Percentiles rank a stretch among this genome's conserved stretches.
Conservation (phyloP, 345 rosid species). For the Ceriops zippeliana region DNA sequence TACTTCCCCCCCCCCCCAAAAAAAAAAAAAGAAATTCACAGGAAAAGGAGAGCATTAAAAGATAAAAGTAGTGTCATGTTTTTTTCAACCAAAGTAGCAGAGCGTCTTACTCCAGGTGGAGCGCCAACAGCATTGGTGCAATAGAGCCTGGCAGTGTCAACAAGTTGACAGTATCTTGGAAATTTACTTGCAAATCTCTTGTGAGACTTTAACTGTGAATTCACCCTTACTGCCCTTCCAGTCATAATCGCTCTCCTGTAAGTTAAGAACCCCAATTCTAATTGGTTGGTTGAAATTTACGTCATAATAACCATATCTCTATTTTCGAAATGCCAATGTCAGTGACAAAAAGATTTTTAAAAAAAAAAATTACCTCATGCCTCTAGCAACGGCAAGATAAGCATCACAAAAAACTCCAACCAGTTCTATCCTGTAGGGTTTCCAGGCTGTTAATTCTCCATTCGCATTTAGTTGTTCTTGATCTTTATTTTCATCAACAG, state of each 20-base stretch:
- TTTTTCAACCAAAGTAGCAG: background rate
- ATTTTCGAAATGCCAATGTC: too few species aligned
- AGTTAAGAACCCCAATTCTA: too few species aligned
- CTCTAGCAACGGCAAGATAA: constrained; percentile 85
- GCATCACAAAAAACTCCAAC: constrained; percentile 97
- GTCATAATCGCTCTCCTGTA: constrained; percentile 87
- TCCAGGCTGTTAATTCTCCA: constrained; percentile 49
- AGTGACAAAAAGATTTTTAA: background rate
- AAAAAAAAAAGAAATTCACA: too few species aligned
- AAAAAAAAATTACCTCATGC: constrained; percentile 55
- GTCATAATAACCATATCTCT: too few species aligned
- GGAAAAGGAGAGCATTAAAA: too few species aligned
- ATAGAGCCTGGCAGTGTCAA: constrained; percentile 80
- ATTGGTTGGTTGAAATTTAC: too few species aligned
- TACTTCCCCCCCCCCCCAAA: too few species aligned
- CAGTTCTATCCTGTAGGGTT: constrained; percentile 86
- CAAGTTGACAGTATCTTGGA: constrained; percentile 69
- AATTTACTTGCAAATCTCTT: constrained; percentile 85
- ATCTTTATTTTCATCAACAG: constrained; percentile 46
- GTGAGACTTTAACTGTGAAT: constrained; percentile 84
- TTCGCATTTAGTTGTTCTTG: constrained; percentile 10
- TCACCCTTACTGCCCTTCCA: constrained; percentile 85
- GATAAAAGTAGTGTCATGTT: background rate
- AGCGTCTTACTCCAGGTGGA: constrained; percentile 60
- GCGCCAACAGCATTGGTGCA: constrained; percentile 78